Conservation (phyloP, 148 eudicot species). For the Vaccinium corymbosum region DNA sequence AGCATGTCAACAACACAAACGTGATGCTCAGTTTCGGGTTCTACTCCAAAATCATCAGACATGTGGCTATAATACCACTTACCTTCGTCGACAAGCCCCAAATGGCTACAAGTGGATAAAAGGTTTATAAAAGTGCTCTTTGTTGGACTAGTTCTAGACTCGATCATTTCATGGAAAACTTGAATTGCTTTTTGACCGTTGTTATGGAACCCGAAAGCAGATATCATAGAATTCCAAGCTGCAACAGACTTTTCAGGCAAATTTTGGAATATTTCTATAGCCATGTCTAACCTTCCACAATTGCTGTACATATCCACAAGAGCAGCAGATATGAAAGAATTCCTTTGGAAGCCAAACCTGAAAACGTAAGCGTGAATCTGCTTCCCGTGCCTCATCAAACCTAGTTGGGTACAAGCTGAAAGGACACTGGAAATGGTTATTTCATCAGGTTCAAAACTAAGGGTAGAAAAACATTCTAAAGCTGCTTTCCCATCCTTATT, state of each 20-base stretch:
- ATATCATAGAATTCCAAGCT: constrained; percentile 49
- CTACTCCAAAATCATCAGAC: constrained; percentile 27
- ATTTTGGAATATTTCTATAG: constrained; percentile 24
- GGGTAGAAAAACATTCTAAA: constrained; percentile 28
- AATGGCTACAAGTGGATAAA: constrained; percentile 40
- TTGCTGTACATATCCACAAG: constrained; percentile 47
- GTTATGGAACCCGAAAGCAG: constrained; percentile 47
- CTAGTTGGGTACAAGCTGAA: constrained; percentile 48
- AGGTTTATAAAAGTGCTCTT: constrained; percentile 43
- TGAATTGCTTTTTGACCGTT: constrained; percentile 29
- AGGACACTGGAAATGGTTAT: constrained; percentile 43
- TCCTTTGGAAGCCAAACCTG: constrained; percentile 27
- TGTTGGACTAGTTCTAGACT: constrained; percentile 31
- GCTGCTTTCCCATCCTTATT: constrained; percentile 37
- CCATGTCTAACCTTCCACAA: constrained; percentile 37
- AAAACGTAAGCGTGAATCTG: constrained; percentile 38
- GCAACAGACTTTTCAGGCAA: constrained; percentile 29
- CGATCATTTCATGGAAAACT: constrained; percentile 33
- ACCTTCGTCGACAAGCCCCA: constrained; percentile 40
- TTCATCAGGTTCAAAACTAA: constrained; percentile 43
- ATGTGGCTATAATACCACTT: constrained; percentile 29
- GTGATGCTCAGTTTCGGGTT: constrained; percentile 36
- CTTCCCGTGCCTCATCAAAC: constrained; percentile 33
- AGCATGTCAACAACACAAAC: constrained; percentile 43
- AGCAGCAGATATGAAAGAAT: constrained; percentile 38